A percentile compares a stretch with the other conserved stretches of the same genome.
Conservation (phyloP, 352 stramenopile species). For the Phytophthora sansomeana region DNA sequence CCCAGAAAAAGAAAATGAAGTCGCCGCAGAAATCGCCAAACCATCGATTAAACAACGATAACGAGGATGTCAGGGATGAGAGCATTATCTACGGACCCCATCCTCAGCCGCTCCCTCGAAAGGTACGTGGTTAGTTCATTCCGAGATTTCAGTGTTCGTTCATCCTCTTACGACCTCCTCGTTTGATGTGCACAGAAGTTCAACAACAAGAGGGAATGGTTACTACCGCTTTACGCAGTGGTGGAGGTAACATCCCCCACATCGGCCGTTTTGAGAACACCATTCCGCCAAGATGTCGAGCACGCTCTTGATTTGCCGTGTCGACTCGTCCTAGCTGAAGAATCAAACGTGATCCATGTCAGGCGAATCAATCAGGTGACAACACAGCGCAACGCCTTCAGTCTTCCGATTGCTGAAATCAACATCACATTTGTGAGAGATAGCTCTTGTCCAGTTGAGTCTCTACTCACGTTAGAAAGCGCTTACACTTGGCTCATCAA, state of each 20-base stretch:
- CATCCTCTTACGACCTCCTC: slow-evolving; percentile 4
- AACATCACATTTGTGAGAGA: slow-evolving; percentile 55
- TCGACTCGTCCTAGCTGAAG: slow-evolving; percentile 47
- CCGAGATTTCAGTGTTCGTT: neutral
- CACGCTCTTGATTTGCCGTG: slow-evolving; percentile 13
- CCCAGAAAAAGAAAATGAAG: slow-evolving; percentile 25
- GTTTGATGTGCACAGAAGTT: slow-evolving; percentile 43
- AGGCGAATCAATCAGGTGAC: slow-evolving; percentile 6
- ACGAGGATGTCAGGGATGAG: slow-evolving; percentile 6
- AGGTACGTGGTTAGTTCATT: slow-evolving; percentile 14
- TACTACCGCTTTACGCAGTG: slow-evolving; percentile 57
- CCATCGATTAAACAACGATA: neutral
- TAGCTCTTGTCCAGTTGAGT: slow-evolving; percentile 38
- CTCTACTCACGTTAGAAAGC: slow-evolving; percentile 33
- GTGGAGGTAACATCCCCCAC: slow-evolving; percentile 39
- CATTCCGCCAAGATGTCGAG: slow-evolving; percentile 37
- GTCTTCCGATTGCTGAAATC: neutral
- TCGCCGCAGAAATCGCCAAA: slow-evolving; percentile 1
- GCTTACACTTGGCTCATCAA: slow-evolving; percentile 58
- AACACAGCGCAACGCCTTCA: neutral
- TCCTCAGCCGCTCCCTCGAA: slow-evolving; percentile 28
- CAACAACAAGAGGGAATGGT: slow-evolving; percentile 51
- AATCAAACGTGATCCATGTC: slow-evolving; percentile 53
- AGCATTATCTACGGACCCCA: slow-evolving; percentile 23
- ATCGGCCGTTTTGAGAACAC: slow-evolving; percentile 38